Evolutionary conservation across 2,329 filamentous ascomycete genomes (phyloP), one percentile per base, ranked within the genome.

Genomic region (Colletotrichum sidae): DNA sequence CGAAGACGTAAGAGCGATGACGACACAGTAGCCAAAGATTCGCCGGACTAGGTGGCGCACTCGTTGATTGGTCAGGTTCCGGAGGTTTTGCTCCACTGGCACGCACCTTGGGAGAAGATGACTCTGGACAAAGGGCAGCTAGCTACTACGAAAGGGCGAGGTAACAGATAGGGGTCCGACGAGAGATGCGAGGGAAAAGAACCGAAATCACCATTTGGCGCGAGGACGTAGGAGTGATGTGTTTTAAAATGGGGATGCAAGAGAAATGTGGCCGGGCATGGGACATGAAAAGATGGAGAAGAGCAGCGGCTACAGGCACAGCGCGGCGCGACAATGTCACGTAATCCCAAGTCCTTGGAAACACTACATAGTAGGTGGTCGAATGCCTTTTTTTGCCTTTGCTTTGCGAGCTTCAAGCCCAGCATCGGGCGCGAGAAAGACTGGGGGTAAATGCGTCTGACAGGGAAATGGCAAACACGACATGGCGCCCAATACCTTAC

Each of bases 11-110:
- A 51, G 46, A 38, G 55, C 52, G 58, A 67, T 67, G 64, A 67
- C 64, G 64, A 67, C 64, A 67, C 60, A 34, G 60, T 65, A 54
- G 62, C 41, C 13, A 38, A 52, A 55, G 51, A 53, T 37, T 59
- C 25, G 57, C 46, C 25, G 25, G 25, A 25, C 25, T 49, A 13
- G 42, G 62, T 65, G 41, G 62, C 62, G 62, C 58, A 33, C 8
- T n/a, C 13, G 52, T 49, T 57, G 63, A 66, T 66, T 66, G 63
- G 63, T 44, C 37, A 50, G 55, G 39, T 44, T 33, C 45, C 45
- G 51, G 46, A 49, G 52, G 52, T 12, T 56, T 62, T 53, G 52
- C 41, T 65, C 62, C 58, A 62, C 52, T 37, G 39, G 57, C 17
- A 57, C 13, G 57, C 17, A 57, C 13, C 34, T 44, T 49, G 37